Conservation (phyloP, 1,139 yeast genomes). For the Kodamaea ohmeri region DNA sequence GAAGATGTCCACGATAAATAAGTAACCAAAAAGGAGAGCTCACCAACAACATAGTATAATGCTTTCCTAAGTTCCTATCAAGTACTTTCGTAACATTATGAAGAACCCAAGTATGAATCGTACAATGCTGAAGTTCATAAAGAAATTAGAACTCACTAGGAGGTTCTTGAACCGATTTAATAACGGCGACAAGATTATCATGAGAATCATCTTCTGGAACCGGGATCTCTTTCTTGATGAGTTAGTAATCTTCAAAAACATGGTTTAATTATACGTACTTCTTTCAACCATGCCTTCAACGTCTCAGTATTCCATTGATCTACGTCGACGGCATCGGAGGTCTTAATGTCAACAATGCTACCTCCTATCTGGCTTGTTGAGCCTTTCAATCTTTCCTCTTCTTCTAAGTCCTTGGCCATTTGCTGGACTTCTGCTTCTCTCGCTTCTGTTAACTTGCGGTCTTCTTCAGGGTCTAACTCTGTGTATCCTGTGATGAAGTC, state of each 20-base stretch:
- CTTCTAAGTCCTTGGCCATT: conserved; percentile 20
- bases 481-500: conserved; percentile 24
- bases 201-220: conserved; percentile 48
- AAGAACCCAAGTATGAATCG: conserved; percentile 17
- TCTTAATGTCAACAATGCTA: conserved; percentile 15
- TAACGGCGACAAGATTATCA: conserved; percentile 49
- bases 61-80: too few species aligned
- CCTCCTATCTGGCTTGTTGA: conserved; percentile 10
- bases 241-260: conserved; percentile 28
- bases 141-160: conserved; percentile 20
- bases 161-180: conserved; percentile 39
- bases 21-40: too few species aligned
- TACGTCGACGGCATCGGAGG: conserved; percentile 27
- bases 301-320: conserved; percentile 41
- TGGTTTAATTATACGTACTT: conserved; percentile 26
- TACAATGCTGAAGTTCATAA: conserved; percentile 23
- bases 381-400: conserved; percentile 4
- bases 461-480: conserved; percentile 17
- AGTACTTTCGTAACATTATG: conserved; percentile 7
- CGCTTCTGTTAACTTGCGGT: conserved; percentile 9
- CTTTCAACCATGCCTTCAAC: conserved; percentile 34
- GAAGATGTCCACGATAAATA: too few species aligned
- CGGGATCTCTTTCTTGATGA: conserved; percentile 42
- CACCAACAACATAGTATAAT: too few species aligned
- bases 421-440: conserved; percentile 18